phyloP scores from a whole-genome alignment of 1,284 basidiomycete species.

The Ganoderma sinense region DNA sequence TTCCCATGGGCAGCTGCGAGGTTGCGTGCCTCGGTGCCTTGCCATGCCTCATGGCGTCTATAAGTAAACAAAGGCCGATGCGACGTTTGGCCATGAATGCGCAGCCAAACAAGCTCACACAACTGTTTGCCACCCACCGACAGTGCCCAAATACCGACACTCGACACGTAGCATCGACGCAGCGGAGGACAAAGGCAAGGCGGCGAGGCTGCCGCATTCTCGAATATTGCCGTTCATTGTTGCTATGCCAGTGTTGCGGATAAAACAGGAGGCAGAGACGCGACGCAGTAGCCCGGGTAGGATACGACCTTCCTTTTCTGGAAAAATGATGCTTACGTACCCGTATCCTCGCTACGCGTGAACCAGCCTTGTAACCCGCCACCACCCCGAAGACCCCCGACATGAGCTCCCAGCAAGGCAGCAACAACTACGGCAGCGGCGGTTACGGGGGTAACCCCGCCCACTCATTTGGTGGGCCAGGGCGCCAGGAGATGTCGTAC shows the following conservation, averaged over 20 bases:
- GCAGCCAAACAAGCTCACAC: slow-evolving; percentile 37
- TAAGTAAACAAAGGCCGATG: background rate
- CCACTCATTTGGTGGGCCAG: slow-evolving; percentile 44
- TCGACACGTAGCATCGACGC: background rate
- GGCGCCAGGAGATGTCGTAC: slow-evolving; percentile 83
- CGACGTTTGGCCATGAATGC: slow-evolving; percentile 27
- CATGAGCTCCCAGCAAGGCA: slow-evolving; percentile 55
- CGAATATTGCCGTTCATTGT: background rate
- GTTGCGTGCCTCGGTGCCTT: slow-evolving; percentile 13
- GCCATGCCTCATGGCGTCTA: slow-evolving; percentile 17
- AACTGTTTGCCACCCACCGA: slow-evolving; percentile 16
- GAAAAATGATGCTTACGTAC: slow-evolving; percentile 5
- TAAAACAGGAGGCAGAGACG: background rate
- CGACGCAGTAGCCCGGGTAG: background rate
- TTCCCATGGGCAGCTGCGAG: background rate
- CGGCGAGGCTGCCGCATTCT: background rate
- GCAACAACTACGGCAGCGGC: slow-evolving; percentile 29
- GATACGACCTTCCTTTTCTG: background rate
- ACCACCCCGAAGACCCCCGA: slow-evolving; percentile 27
- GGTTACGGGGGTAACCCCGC: slow-evolving; percentile 13
- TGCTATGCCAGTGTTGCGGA: slow-evolving; percentile 2
- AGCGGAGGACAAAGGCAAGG: background rate
- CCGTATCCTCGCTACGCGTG: slow-evolving; percentile 6
- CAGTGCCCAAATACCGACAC: background rate
- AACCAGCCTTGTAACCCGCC: slow-evolving; percentile 10